Evolutionary conservation across 495 filamentous ascomycete genomes (phyloP).

Genomic region (Rostrohypoxylon terebratum): DNA sequence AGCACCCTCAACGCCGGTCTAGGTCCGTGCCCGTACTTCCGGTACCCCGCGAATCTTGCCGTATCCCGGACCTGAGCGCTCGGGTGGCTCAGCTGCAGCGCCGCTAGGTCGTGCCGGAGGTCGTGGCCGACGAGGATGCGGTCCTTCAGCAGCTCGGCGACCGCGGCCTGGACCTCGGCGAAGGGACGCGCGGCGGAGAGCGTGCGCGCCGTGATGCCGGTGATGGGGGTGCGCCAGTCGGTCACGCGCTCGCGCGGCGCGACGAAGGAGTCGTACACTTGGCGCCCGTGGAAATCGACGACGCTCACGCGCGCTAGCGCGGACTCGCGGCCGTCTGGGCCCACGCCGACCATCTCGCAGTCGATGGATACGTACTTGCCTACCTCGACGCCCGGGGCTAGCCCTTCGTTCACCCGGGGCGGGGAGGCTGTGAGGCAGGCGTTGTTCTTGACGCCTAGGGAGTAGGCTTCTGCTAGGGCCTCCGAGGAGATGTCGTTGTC

Average conservation of each 20-base stretch:
- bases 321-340: slow-evolving; percentile 73
- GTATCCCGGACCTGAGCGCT: slow-evolving; percentile 85
- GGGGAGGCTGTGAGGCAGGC: slow-evolving; percentile 28
- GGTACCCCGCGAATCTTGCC: slow-evolving; percentile 77
- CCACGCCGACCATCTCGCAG: slow-evolving; percentile 98
- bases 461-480: slow-evolving; percentile 71
- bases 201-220: slow-evolving; percentile 77
- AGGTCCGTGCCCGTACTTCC: slow-evolving; percentile 76
- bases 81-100: slow-evolving; percentile 79
- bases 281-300: slow-evolving; percentile 90
- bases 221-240: slow-evolving; percentile 89
- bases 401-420: slow-evolving; percentile 62
- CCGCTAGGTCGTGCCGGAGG: slow-evolving; percentile 85
- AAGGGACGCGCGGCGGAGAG: slow-evolving; percentile 77
- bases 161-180: slow-evolving; percentile 76
- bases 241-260: slow-evolving; percentile 78
- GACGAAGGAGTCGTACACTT: slow-evolving; percentile 93
- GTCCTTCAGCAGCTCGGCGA: slow-evolving; percentile 76
- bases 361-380: slow-evolving; percentile 94
- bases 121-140: slow-evolving; percentile 90
- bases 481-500: slow-evolving; percentile 71
- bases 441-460: slow-evolving; percentile 54
- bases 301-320: slow-evolving; percentile 85
- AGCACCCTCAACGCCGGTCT: slow-evolving; percentile 82
- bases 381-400: slow-evolving; percentile 62